Base-by-base conservation (phyloP, 805 yeast species). In the Grigorovia transvaalensis region DNA sequence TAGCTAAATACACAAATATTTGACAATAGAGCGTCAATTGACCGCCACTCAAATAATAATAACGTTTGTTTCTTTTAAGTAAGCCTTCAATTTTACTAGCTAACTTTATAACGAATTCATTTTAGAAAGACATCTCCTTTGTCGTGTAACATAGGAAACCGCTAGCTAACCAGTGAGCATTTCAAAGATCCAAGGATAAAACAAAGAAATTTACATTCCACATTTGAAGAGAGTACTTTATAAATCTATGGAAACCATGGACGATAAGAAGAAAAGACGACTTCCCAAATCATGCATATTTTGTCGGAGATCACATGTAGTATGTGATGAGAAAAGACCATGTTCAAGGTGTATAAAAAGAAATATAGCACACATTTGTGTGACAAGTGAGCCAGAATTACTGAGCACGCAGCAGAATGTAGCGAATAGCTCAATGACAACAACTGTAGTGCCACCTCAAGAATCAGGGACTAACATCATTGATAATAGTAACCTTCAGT, bases 281-380 rank as follows among this genome's bases (percentile, higher is more conserved):
- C n/a, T n/a, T 15, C 43, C 53, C 40, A 60, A 52, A 52, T 95
- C 98, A 0, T 90, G 98, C 69, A 85, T 90, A 1, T 90, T 86
- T 63, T 90, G 97, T 65, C 78, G 96, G 43, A 73, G 98, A 51
- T 87, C 96, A 0, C 98, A 90, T 66, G 87, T 90, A 90, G 85
- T 88, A 33, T 90, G 98, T 69, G 96, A 89, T 65, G 84, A 82
- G 44, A 71, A 79, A 18, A 68, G 88, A 60, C 81, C 75, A 70
- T 56, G 83, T 93, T 7, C 81, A 49, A 74, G 96, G 45, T 90
- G 98, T 68, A 74, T 90, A 9, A 87, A 85, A 66, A 73, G 97
- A 58, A 86, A 86, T 43, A 91, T 90, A 47, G 90, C 93, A 3
- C 96, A 89, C 67, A 68, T 90, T 33, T 90, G 98, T 62, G 84